Base-by-base conservation (phyloP, 2,329 filamentous ascomycete species). In the Aspergillus candidus region DNA sequence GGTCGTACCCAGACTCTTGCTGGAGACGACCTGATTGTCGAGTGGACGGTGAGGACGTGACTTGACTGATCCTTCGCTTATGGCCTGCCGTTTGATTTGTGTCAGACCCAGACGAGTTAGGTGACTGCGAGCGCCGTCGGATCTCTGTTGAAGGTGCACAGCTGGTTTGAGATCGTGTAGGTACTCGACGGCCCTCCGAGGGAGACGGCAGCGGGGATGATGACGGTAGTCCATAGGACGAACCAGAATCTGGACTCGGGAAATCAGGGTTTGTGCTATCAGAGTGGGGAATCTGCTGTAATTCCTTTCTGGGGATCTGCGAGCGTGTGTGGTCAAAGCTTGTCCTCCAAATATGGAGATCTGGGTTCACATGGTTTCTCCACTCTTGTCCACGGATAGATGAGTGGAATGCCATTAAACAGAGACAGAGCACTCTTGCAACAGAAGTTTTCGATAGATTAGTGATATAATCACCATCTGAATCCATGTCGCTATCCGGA, bases 11-110 rank as follows among this genome's bases (percentile, higher is more conserved):
- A 15, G 37, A 32, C 15, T 40, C 32, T 15, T 35, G 46, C 36
- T 43, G 18, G 18, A 5, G 33, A 38, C 32, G 52, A 13, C 32
- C 33, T 35, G 36, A 33, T 37, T 33, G 45, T 35, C 43, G 49
- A 11, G 34, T 33, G 34, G 47, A 40, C 4, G 44, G 50, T n/a
- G 52, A 61, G 13, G 56, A 52, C 35, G 48, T 35, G n/a, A 59
- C 42, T 43, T 59, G 50, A 35, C 53, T 60, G 15, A 57, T 45
- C 6, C 42, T 31, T 32, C 54, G 54, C 43, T 61, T 61, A 17
- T 43, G 53, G 10, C 47, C 35, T n/a, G 37, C 11, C 18, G 49
- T 29, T 35, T 30, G 51, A 15, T 50, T 42, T 14, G 46, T 18
- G 33, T 59, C 51, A 8, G 50, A 46, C 10, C 53, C 51, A 4